Evolutionary conservation across 768 basidiomycete species (phyloP).

Genomic region (Podaxis carcinomalis): DNA sequence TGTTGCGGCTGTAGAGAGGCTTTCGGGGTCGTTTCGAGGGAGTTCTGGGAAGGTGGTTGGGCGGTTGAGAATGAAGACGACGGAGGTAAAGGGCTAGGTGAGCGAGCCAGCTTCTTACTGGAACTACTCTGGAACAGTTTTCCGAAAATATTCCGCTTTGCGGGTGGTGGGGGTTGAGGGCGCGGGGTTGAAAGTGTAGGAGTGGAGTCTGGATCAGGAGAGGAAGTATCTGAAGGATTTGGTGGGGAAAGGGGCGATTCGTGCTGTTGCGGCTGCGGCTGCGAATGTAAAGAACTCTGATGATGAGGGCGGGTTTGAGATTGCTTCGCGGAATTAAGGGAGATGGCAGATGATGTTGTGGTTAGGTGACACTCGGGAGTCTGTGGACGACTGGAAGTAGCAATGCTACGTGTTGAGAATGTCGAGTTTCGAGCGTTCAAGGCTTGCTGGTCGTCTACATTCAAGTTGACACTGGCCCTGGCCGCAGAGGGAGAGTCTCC

Average conservation of each 20-base stretch:
- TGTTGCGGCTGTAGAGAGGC: conserved; percentile 10
- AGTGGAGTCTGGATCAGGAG: background rate
- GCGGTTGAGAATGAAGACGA: background rate
- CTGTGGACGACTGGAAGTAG: conserved; percentile 2
- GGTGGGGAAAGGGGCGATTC: conserved; percentile 8
- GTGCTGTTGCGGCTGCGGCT: conserved; percentile 11
- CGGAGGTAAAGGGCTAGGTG: conserved; percentile 11
- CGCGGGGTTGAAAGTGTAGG: conserved; percentile 19
- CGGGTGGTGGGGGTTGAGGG: conserved; percentile 24
- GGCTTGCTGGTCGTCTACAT: background rate
- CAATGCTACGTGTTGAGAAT: background rate
- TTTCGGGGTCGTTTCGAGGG: conserved; percentile 1
- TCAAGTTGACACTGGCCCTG: background rate
- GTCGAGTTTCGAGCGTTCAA: background rate
- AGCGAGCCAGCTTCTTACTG: conserved; percentile 9
- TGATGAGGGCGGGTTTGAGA: conserved; percentile 10
- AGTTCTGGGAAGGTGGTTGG: background rate
- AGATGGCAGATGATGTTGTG: conserved; percentile 23
- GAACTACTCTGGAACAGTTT: conserved; percentile 57
- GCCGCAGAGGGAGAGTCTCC: conserved; percentile 19
- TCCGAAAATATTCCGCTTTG: conserved; percentile 61
- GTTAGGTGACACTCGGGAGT: conserved; percentile 7
- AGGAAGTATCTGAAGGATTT: background rate
- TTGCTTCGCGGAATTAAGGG: conserved; percentile 17
- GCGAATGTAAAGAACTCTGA: conserved; percentile 13